These are phyloP conservation scores for Colletotrichum siamense DNA, from an alignment of 2,329 filamentous ascomycete species.

Conservation along the genomic window DNA sequence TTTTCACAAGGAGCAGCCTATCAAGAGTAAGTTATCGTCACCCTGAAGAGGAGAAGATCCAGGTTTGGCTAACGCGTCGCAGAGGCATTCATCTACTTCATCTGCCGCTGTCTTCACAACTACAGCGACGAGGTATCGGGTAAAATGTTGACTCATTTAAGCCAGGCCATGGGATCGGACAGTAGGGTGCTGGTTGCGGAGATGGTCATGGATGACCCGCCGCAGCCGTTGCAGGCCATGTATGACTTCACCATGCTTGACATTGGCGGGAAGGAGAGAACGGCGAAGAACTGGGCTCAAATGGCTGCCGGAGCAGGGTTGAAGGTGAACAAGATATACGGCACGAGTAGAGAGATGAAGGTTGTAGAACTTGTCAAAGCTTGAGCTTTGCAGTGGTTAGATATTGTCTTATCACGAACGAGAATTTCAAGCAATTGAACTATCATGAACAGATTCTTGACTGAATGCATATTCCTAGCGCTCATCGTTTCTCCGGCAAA, in stretches of 20 bases:
- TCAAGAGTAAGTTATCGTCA: conserved; percentile 3
- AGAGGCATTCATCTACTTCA: conserved; percentile 41
- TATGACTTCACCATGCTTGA: conserved; percentile 34
- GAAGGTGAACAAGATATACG: conserved; percentile 25
- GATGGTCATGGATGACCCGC: conserved; percentile 28
- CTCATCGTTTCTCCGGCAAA: fast-evolving
- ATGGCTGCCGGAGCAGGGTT: conserved; percentile 29
- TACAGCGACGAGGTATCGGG: conserved; percentile 33
- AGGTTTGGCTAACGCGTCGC: neutral
- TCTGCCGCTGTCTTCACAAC: conserved; percentile 40
- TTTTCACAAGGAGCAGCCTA: conserved; percentile 25
- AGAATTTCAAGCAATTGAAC: fast-evolving
- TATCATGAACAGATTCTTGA: neutral
- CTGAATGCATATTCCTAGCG: no score
- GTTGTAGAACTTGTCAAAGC: neutral
- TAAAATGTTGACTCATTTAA: conserved; percentile 30
- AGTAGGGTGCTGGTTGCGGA: conserved; percentile 36
- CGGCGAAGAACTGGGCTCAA: conserved; percentile 25
- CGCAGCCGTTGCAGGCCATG: conserved; percentile 21
- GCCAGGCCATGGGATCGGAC: conserved; percentile 31
- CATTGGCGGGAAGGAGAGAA: conserved; percentile 38
- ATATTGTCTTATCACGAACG: neutral
- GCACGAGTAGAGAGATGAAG: neutral
- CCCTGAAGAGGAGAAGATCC: no score
- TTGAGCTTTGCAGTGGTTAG: neutral